A percentile compares a stretch with the other conserved stretches of the same genome.
Conservation (phyloP, 108 stramenopile genomes). For the Schizochytrium sp. region DNA sequence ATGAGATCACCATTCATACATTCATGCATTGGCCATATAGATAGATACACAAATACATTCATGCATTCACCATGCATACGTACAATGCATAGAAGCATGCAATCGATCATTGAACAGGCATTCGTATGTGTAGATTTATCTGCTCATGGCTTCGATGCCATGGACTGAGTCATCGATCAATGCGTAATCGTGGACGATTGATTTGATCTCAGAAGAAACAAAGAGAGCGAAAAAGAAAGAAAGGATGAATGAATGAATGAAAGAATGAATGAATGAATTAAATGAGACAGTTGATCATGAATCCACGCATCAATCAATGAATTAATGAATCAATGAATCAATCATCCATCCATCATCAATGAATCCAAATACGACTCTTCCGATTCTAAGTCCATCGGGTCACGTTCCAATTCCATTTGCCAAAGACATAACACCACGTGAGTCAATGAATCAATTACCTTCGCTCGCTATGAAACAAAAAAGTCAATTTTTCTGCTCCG, state of each 20-base stretch:
- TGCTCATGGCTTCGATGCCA: no score
- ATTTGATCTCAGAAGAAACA: not conserved
- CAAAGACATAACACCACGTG: not conserved
- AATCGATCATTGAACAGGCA: no score
- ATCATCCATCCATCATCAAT: not conserved
- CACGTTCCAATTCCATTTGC: not conserved
- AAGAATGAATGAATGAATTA: not conserved
- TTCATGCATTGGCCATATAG: no score
- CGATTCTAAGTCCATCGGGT: not conserved
- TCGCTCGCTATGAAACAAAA: no score
- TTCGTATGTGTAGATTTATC: no score
- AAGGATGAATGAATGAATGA: not conserved
- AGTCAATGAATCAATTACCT: no score
- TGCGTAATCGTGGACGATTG: not conserved
- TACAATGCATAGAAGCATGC: no score
- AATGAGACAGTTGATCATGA: not conserved
- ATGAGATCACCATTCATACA: no score
- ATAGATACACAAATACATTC: no score
- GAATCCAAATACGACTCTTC: no score
- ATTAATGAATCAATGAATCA: not conserved
- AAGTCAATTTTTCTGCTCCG: no score
- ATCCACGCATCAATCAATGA: not conserved
- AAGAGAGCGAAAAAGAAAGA: not conserved
- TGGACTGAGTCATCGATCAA: not conserved
- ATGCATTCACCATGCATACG: no score